A percentile compares a stretch with the other conserved stretches of the same genome.
Conservation (phyloP, 352 stramenopile genomes). For the Pythium sukuiense region DNA sequence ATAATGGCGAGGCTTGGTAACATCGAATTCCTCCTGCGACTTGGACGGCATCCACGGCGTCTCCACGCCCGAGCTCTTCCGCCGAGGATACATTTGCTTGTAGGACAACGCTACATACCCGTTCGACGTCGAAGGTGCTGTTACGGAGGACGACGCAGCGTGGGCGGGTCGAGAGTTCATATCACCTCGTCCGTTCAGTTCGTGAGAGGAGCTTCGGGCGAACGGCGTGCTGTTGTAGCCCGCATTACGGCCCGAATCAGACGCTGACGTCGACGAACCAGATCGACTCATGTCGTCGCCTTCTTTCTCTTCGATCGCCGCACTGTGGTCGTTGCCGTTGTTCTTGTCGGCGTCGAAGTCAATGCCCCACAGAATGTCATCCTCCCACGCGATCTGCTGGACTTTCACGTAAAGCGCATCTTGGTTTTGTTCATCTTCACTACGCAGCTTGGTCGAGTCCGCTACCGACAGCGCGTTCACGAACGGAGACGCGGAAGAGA, state of each 20-base stretch:
- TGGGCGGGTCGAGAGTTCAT: background rate
- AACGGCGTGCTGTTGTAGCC: conserved; percentile 11
- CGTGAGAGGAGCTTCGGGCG: conserved; percentile 5
- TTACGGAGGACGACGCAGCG: background rate
- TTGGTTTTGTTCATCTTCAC: conserved; percentile 26
- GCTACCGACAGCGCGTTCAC: conserved; percentile 32
- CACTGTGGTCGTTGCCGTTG: conserved; percentile 17
- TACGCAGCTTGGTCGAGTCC: conserved; percentile 17
- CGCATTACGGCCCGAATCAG: background rate
- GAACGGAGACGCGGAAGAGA: conserved; percentile 62
- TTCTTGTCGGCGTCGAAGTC: conserved; percentile 45
- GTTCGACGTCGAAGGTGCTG: background rate
- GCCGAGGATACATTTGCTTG: conserved; percentile 32
- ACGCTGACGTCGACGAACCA: background rate
- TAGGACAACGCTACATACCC: conserved; percentile 20
- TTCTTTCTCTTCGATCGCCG: conserved; percentile 54
- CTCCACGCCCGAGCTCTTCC: conserved; percentile 19
- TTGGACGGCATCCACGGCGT: conserved; percentile 34
- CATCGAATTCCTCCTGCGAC: conserved; percentile 54
- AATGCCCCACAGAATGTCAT: conserved; percentile 78
- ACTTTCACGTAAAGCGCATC: conserved; percentile 80
- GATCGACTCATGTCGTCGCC: conserved; percentile 22
- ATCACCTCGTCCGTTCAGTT: background rate
- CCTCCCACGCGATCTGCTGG: conserved; percentile 80
- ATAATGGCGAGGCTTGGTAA: conserved; percentile 74